A percentile compares a stretch with the other conserved stretches of the same genome.
phyloP scores from a whole-genome alignment of 2,329 filamentous ascomycete genomes.

The Capronia coronata region DNA sequence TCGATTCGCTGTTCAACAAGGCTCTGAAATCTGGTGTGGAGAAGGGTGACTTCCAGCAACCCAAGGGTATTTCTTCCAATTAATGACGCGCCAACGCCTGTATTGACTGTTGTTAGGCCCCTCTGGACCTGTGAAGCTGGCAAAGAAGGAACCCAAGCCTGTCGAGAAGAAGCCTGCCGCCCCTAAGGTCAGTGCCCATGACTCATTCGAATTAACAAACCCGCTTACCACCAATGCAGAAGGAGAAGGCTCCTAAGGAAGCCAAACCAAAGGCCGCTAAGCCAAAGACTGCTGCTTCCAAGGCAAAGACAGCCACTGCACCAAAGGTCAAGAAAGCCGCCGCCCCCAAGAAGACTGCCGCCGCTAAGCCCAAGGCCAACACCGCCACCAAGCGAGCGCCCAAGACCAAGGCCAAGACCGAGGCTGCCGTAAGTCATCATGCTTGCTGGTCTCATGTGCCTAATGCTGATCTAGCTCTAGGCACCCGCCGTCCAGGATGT shows the following conservation, averaged over 20 bases:
- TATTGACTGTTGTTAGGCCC: slow-evolving; percentile 49
- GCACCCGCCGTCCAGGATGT: slow-evolving; percentile 63
- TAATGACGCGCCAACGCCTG: background rate
- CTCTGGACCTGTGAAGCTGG: slow-evolving; percentile 87
- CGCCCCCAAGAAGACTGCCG: slow-evolving; percentile 49
- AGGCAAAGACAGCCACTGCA: slow-evolving; percentile 39
- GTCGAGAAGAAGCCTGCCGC: slow-evolving; percentile 37
- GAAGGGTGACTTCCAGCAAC: slow-evolving; percentile 78
- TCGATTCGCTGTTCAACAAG: slow-evolving; percentile 77
- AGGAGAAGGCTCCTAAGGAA: slow-evolving; percentile 27
- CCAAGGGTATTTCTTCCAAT: slow-evolving; percentile 64
- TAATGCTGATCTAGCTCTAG: slow-evolving; percentile 35
- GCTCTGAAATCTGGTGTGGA: slow-evolving; percentile 76
- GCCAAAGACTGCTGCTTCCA: slow-evolving; percentile 34
- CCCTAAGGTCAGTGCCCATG: slow-evolving; percentile 29
- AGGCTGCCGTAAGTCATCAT: slow-evolving; percentile 27
- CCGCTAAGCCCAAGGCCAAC: slow-evolving; percentile 48
- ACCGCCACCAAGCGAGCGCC: slow-evolving; percentile 42
- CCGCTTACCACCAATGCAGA: slow-evolving; percentile 22
- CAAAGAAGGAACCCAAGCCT: slow-evolving; percentile 62
- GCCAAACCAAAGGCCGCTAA: slow-evolving; percentile 33
- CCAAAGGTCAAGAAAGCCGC: slow-evolving; percentile 46
- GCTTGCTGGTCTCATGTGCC: background rate
- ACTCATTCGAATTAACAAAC: background rate
- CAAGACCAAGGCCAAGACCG: slow-evolving; percentile 29